phyloP scores from a whole-genome alignment of 1,284 basidiomycete species.

The Erythrobasidium hasegawianum region DNA sequence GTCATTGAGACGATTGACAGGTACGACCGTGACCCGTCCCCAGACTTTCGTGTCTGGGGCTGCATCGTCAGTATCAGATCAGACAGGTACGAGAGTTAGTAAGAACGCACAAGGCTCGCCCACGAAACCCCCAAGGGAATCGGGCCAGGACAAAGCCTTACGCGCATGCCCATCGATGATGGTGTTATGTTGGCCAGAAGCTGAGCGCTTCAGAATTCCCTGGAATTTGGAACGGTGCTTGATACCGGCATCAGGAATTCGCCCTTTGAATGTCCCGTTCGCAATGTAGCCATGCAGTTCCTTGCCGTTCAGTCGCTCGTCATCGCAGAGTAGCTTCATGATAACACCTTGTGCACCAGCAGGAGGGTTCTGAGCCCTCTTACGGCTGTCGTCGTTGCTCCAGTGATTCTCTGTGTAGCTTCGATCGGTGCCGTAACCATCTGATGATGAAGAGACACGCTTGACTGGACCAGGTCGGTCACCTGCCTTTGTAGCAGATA shows the following conservation, averaged over 20 bases:
- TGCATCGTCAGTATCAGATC: too few relatives aligned
- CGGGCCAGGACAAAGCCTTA: background rate
- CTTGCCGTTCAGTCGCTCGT: background rate
- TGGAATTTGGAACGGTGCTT: background rate
- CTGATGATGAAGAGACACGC: background rate
- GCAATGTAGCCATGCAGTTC: conserved; percentile 1
- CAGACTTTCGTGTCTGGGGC: background rate
- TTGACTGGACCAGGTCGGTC: too few relatives aligned
- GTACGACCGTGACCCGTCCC: too few relatives aligned
- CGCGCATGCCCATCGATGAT: background rate
- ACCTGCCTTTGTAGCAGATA: too few relatives aligned
- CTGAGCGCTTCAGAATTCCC: background rate
- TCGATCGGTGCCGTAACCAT: background rate
- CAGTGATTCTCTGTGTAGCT: background rate
- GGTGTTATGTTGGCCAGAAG: background rate
- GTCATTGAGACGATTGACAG: too few relatives aligned
- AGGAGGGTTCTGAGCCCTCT: background rate
- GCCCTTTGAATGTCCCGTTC: background rate
- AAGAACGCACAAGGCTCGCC: background rate
- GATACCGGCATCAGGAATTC: background rate
- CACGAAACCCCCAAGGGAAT: background rate
- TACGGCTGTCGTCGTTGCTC: background rate
- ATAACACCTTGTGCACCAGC: background rate
- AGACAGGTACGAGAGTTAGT: too few relatives aligned
- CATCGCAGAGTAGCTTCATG: background rate